phyloP scores from a whole-genome alignment of 2,329 filamentous ascomycete genomes.

The Didymella segeticola region DNA sequence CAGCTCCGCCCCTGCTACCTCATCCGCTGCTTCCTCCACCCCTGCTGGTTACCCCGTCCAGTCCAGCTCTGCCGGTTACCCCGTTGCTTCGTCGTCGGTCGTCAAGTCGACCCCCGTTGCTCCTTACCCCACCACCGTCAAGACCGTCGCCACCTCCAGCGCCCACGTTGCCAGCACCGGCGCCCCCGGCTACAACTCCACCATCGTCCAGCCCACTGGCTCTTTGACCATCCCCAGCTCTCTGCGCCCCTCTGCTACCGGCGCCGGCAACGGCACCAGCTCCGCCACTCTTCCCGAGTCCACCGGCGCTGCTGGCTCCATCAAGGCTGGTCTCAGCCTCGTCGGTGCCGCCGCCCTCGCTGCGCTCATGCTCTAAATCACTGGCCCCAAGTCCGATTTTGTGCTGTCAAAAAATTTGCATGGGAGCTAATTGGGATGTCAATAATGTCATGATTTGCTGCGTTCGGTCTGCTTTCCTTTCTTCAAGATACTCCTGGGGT shows the following conservation, averaged over 20 bases:
- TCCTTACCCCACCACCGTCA: slow-evolving; percentile 24
- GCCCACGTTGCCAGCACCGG: slow-evolving; percentile 28
- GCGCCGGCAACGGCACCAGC: slow-evolving; percentile 32
- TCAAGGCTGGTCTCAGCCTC: slow-evolving; percentile 48
- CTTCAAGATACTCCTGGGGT: slow-evolving; percentile 26
- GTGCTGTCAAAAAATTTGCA: slow-evolving; percentile 15
- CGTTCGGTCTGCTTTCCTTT: slow-evolving; percentile 14
- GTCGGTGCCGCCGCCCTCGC: slow-evolving; percentile 51
- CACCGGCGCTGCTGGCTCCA: slow-evolving; percentile 43
- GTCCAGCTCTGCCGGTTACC: slow-evolving; percentile 28
- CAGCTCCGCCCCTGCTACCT: slow-evolving; percentile 24
- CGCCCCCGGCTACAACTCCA: slow-evolving; percentile 32
- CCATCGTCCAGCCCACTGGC: slow-evolving; percentile 43
- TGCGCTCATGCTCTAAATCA: slow-evolving; percentile 49
- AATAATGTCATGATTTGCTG: slow-evolving; percentile 28
- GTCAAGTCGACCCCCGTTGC: slow-evolving; percentile 18
- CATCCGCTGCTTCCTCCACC: slow-evolving; percentile 5
- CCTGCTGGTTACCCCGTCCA: slow-evolving; percentile 25
- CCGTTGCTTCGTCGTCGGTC: slow-evolving; percentile 25
- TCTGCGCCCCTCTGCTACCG: slow-evolving; percentile 39
- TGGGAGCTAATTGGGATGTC: slow-evolving; percentile 22
- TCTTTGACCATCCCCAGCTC: slow-evolving; percentile 41
- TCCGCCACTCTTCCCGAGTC: slow-evolving; percentile 29
- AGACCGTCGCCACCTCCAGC: slow-evolving; percentile 20
- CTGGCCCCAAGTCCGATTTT: slow-evolving; percentile 6